Conservation (phyloP, 805 yeast species). For the Pichia cephalocereana region DNA sequence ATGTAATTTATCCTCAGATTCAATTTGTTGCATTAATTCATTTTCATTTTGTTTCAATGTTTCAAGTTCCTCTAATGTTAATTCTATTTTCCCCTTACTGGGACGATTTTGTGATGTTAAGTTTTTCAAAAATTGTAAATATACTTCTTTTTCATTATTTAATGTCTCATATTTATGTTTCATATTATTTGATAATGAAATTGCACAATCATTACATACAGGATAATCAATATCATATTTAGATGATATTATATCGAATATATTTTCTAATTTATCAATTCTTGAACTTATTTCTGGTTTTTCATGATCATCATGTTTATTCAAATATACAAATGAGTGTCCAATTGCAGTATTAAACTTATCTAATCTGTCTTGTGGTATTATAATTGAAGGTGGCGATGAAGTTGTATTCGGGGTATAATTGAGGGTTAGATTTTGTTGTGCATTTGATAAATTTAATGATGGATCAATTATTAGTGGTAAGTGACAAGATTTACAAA, state of each 20-base stretch:
- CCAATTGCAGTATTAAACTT: neutral
- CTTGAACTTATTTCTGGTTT: slow-evolving; percentile 26
- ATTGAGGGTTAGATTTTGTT: slow-evolving; percentile 36
- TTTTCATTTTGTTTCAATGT: slow-evolving; percentile 33
- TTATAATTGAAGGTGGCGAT: neutral
- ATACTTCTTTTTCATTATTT: slow-evolving; percentile 69
- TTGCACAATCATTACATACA: slow-evolving; percentile 80
- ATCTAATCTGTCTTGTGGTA: slow-evolving; percentile 14
- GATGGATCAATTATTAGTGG: slow-evolving; percentile 52
- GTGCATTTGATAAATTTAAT: slow-evolving; percentile 44
- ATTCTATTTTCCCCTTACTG: slow-evolving; percentile 31
- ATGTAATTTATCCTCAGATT: slow-evolving; percentile 34
- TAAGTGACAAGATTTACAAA: slow-evolving; percentile 56
- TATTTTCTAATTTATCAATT: slow-evolving; percentile 43
- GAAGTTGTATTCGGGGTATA: slow-evolving; percentile 19
- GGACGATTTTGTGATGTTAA: slow-evolving; percentile 49
- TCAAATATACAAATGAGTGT: neutral
- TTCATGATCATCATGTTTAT: neutral
- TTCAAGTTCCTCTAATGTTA: slow-evolving; percentile 38
- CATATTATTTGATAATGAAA: slow-evolving; percentile 51
- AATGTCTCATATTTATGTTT: slow-evolving; percentile 63
- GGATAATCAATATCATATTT: slow-evolving; percentile 80
- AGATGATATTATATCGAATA: slow-evolving; percentile 69
- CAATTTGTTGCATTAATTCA: slow-evolving; percentile 29
- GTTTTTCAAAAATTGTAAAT: slow-evolving; percentile 61